Evolutionary conservation across 2,329 filamentous ascomycete genomes (phyloP).

Genomic region (Capronia coronata): DNA sequence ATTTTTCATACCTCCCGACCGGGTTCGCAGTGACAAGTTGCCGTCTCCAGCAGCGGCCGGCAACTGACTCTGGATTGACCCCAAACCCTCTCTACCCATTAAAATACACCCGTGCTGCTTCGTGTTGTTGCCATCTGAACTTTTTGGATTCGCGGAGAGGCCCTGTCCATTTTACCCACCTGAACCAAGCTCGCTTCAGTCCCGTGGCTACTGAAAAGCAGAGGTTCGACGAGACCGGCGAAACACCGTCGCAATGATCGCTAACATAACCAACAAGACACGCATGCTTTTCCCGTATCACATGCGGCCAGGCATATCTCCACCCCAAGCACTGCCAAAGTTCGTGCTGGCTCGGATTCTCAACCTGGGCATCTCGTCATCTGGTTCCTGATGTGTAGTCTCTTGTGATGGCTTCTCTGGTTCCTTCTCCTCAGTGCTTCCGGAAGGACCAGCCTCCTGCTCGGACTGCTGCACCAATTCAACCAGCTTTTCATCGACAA

Average conservation of each 20-base stretch:
- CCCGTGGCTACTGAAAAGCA: background rate
- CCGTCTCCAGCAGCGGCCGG: background rate
- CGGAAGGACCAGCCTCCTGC: slow-evolving; percentile 13
- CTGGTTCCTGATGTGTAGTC: slow-evolving; percentile 27
- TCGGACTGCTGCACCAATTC: slow-evolving; percentile 32
- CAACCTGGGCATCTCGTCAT: slow-evolving; percentile 30
- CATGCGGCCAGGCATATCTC: slow-evolving; percentile 15
- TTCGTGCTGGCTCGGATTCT: slow-evolving; percentile 42
- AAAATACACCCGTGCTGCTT: no score
- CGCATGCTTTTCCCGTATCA: background rate
- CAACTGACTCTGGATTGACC: slow-evolving; percentile 17
- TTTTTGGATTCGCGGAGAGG: no score
- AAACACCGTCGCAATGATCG: slow-evolving; percentile 7
- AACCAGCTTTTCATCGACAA: slow-evolving; percentile 40
- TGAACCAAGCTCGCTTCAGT: background rate
- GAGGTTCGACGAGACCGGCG: background rate
- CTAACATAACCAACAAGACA: slow-evolving; percentile 4
- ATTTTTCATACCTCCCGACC: background rate
- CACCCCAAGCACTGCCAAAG: slow-evolving; percentile 45
- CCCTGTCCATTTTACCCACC: background rate
- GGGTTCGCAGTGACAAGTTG: slow-evolving; percentile 5
- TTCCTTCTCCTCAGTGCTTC: slow-evolving; percentile 25
- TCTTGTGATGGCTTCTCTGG: slow-evolving; percentile 31
- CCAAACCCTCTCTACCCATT: no score
- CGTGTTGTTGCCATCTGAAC: no score